These are phyloP conservation scores for Calamus simplicifolius DNA, from an alignment of 176 grass and related monocot species.

Conservation along the genomic window DNA sequence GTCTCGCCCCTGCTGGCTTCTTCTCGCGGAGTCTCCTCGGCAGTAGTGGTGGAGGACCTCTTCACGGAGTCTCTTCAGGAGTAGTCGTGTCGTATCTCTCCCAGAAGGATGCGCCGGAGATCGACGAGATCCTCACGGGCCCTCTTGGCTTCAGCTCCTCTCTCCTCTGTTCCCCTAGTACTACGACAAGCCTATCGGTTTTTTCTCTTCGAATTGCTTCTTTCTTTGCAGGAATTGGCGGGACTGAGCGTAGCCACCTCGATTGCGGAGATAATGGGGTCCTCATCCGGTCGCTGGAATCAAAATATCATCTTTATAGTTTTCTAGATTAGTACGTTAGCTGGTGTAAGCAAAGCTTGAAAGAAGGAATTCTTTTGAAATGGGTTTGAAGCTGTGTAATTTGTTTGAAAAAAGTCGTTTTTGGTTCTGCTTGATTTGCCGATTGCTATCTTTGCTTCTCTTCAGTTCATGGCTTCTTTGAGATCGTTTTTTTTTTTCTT, in stretches of 20 bases:
- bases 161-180: background rate
- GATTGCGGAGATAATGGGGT: conserved; percentile 46
- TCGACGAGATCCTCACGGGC: conserved; percentile 83
- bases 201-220: background rate
- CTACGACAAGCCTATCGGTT: background rate
- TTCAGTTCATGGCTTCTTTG: too few relatives aligned
- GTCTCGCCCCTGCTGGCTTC: background rate
- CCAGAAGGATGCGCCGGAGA: conserved; percentile 53
- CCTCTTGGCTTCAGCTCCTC: conserved; percentile 57
- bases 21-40: conserved; percentile 23
- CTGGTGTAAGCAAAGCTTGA: too few relatives aligned
- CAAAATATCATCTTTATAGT: too few relatives aligned
- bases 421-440: too few relatives aligned
- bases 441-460: too few relatives aligned
- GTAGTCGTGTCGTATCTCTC: conserved; percentile 48
- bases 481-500: too few relatives aligned
- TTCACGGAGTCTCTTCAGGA: conserved; percentile 25
- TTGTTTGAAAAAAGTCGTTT: too few relatives aligned
- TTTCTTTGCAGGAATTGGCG: conserved; percentile 56
- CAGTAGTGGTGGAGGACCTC: conserved; percentile 2
- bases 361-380: too few relatives aligned
- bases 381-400: too few relatives aligned
- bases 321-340: too few relatives aligned
- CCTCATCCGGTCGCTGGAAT: too few relatives aligned
- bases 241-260: conserved; percentile 65